Evolutionary conservation across 192 early-diverging fungal genomes (phyloP).

Genomic region (Spizellomyces sp.): DNA sequence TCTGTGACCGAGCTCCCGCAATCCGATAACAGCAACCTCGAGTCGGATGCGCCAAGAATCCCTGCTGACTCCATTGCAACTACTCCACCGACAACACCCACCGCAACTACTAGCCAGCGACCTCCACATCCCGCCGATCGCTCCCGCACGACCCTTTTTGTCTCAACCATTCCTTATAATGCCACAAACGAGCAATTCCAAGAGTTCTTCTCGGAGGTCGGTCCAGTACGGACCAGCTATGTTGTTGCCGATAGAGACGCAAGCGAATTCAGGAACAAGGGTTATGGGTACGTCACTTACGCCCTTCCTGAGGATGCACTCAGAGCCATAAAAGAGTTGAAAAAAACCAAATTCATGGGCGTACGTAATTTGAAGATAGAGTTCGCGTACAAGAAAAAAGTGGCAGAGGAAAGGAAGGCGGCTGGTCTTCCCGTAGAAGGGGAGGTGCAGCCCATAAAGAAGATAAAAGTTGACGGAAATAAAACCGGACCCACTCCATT

Average conservation of each 20-base stretch:
- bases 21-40: too few relatives aligned
- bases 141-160: conserved; percentile 70
- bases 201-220: conserved; percentile 85
- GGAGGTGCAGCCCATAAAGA: conserved; percentile 5
- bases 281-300: conserved; percentile 93
- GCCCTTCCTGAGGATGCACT: conserved; percentile 77
- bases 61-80: too few relatives aligned
- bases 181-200: conserved; percentile 83
- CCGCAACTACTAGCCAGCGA: background rate
- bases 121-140: conserved; percentile 1
- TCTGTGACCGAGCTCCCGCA: too few relatives aligned
- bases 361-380: conserved; percentile 74
- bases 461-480: background rate
- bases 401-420: conserved; percentile 28
- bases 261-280: conserved; percentile 67
- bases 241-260: conserved; percentile 69
- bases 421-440: conserved; percentile 14
- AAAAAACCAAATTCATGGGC: conserved; percentile 73
- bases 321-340: conserved; percentile 75
- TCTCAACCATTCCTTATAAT: conserved; percentile 80
- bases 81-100: too few relatives aligned
- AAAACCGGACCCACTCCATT: background rate
- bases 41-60: too few relatives aligned
- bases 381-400: conserved; percentile 67
- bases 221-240: conserved; percentile 88